A percentile compares a stretch with the other conserved stretches of the same genome.
Evolutionary conservation across 1,139 yeast genomes (phyloP).

Genomic region (Debaryomycetaceae sp.): DNA sequence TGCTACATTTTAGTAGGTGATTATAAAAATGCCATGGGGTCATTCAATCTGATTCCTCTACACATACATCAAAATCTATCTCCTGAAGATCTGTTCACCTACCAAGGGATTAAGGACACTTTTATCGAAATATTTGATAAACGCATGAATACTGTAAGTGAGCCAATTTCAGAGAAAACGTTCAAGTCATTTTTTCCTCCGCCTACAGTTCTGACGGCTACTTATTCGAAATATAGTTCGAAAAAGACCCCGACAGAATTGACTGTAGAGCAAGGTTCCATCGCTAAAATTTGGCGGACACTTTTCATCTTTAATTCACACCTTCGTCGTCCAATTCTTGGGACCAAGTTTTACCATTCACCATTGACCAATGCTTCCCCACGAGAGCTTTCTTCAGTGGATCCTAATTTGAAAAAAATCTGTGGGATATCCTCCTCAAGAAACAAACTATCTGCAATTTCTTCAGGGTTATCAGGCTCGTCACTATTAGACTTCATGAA

Average conservation of each 20-base stretch:
- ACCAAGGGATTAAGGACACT: constrained; percentile 30
- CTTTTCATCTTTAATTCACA: constrained; percentile 27
- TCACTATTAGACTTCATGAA: constrained; percentile 33
- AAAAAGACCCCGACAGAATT: constrained; percentile 3
- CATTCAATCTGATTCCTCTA: constrained; percentile 36
- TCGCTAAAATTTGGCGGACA: constrained; percentile 32
- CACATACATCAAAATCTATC: constrained; percentile 14
- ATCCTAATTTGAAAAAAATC: constrained; percentile 26
- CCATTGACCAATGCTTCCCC: constrained; percentile 34
- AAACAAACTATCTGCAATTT: constrained; percentile 28
- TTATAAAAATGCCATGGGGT: constrained; percentile 27
- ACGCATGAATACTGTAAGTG: constrained; percentile 18
- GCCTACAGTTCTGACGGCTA: constrained; percentile 13
- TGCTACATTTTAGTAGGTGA: constrained; percentile 31
- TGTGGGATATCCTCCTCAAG: constrained; percentile 29
- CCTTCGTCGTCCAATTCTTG: constrained; percentile 35
- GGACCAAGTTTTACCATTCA: constrained; percentile 33
- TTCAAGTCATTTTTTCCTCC: constrained; percentile 32
- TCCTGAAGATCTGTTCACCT: constrained; percentile 15
- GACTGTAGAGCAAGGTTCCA: constrained; percentile 19
- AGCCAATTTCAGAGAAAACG: constrained; percentile 28
- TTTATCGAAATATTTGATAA: constrained; percentile 25
- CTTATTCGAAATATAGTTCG: constrained; percentile 1
- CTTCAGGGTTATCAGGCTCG: constrained; percentile 24
- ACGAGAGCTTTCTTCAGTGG: constrained; percentile 36